phyloP scores from a whole-genome alignment of 2,329 filamentous ascomycete species.

The Neodidymelliopsis sp. region DNA sequence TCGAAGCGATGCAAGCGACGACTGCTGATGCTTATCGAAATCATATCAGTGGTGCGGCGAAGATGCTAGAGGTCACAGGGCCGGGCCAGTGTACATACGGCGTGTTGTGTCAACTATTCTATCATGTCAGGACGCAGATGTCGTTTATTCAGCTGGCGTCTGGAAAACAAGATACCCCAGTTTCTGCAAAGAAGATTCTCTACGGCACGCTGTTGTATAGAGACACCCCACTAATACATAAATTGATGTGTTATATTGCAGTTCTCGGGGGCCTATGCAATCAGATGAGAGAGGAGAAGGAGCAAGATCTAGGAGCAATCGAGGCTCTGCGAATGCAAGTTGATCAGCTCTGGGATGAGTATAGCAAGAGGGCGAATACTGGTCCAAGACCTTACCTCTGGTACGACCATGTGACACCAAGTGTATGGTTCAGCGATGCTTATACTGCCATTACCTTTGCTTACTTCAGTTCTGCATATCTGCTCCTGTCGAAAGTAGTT shows the following conservation, averaged over 20 bases:
- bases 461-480: constrained; percentile 5
- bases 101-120: constrained; percentile 43
- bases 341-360: constrained; percentile 1
- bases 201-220: constrained; percentile 31
- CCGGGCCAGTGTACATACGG: constrained; percentile 35
- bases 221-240: constrained; percentile 35
- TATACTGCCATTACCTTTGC: constrained; percentile 2
- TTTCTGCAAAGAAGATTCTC: constrained; percentile 27
- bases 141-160: constrained; percentile 32
- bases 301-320: background rate
- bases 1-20: constrained; percentile 43
- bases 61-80: constrained; percentile 36
- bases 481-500: background rate
- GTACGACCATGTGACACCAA: background rate
- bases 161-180: background rate
- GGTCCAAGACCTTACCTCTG: background rate
- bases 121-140: constrained; percentile 39
- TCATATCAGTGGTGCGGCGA: constrained; percentile 41
- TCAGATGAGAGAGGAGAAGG: background rate
- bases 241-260: constrained; percentile 32
- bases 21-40: constrained; percentile 37
- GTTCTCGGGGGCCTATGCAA: constrained; percentile 26
- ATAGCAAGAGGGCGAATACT: background rate
- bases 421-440: background rate
- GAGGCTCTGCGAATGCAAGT: background rate